phyloP scores from a whole-genome alignment of 345 rosid genomes.

The Lepidium didymum region DNA sequence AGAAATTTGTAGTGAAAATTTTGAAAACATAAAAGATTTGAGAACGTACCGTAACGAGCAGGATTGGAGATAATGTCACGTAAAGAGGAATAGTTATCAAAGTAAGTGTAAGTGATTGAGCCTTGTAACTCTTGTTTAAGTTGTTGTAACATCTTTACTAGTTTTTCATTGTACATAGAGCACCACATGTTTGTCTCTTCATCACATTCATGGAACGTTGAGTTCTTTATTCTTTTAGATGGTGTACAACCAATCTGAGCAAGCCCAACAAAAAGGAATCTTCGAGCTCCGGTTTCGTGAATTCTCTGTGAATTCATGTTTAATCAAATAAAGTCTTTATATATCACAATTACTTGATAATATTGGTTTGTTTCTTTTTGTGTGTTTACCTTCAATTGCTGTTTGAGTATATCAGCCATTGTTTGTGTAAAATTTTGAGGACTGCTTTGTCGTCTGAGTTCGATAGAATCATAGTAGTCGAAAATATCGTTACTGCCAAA shows the following conservation, averaged over 20 bases:
- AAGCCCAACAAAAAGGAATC: constrained; percentile 45
- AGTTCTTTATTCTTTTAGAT: constrained; percentile 32
- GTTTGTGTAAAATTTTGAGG: constrained; percentile 36
- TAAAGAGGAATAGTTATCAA: constrained; percentile 40
- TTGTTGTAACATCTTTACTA: constrained; percentile 33
- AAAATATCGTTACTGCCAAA: constrained; percentile 69
- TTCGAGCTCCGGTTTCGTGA: constrained; percentile 40
- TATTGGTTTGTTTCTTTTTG: neutral
- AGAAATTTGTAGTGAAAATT: no score
- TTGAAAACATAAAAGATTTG: no score
- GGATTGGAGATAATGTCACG: constrained; percentile 42
- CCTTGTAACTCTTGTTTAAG: constrained; percentile 34
- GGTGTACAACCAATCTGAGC: constrained; percentile 58
- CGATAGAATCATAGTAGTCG: constrained; percentile 36
- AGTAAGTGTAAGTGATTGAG: constrained; percentile 42
- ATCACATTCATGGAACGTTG: constrained; percentile 34
- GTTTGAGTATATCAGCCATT: constrained; percentile 44
- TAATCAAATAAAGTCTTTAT: no score
- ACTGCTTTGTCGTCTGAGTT: constrained; percentile 24
- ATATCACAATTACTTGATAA: neutral
- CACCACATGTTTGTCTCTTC: constrained; percentile 38
- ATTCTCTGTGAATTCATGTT: constrained; percentile 28
- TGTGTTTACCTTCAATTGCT: constrained; percentile 49
- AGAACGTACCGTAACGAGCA: constrained; percentile 35
- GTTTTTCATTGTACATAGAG: constrained; percentile 37